phyloP scores from a whole-genome alignment of 108 stramenopile species.

The Nannochloropsis gaditana region DNA sequence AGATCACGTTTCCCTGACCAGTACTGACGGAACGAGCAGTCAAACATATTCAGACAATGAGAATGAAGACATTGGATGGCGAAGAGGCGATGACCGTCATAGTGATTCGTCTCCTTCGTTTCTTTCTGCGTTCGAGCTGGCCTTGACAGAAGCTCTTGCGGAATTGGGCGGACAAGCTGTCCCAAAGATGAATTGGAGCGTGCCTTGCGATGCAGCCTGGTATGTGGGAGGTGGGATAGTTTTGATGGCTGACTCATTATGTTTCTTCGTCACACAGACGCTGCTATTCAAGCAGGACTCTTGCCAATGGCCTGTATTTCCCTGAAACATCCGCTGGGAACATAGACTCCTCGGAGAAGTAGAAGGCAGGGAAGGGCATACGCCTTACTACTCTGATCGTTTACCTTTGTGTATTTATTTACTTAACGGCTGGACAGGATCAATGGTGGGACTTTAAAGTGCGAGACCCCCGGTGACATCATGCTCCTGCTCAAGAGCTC shows the following conservation, averaged over 20 bases:
- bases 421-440: not conserved
- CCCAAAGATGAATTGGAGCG: not conserved
- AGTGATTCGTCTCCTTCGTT: not conserved
- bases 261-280: too few species aligned
- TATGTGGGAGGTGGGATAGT: not conserved
- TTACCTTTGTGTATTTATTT: too few species aligned
- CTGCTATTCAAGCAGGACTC: too few species aligned
- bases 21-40: not conserved
- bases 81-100: not conserved
- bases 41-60: not conserved
- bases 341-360: too few species aligned
- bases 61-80: not conserved
- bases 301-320: too few species aligned
- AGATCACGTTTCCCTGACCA: not conserved
- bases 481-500: slow-evolving; percentile 19
- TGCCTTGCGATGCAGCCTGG: not conserved
- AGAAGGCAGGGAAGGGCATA: too few species aligned
- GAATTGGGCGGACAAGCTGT: not conserved
- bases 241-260: not conserved
- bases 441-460: not conserved
- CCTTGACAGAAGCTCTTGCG: not conserved
- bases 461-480: not conserved
- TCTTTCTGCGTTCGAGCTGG: not conserved
- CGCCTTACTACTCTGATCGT: too few species aligned
- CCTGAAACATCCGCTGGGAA: too few species aligned